Base-by-base conservation (phyloP, 1,284 basidiomycete genomes). In the Ganoderma boninense region DNA sequence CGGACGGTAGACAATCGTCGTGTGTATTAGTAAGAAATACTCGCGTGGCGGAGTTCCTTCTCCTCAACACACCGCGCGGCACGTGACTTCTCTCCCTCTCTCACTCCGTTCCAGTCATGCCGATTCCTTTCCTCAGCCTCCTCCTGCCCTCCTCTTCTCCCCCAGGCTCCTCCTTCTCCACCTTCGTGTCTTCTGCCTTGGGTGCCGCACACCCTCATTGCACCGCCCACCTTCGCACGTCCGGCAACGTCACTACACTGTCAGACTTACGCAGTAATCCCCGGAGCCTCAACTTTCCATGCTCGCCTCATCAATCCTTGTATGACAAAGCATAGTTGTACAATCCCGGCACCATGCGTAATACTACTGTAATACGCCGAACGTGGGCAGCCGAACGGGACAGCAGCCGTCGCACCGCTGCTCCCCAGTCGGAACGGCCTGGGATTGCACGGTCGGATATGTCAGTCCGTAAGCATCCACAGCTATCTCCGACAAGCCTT, bases 21-120 rank as follows among this genome's bases (percentile, higher is more conserved):
- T 68, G 66, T 75, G 79, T 80, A 80, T 81, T 81, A 81, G 80
- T 81, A 81, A 81, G 80, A 81, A 69, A 73, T 72, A 68, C 70
- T 76, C 75, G 74, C 76, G 76, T 74, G 78, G 77, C 78, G 74
- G 75, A 76, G 69, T 72, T 73, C 68, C 69, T 73, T 69, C 67
- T 57, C 42, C 64, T 62, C n/a, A 64, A n/a, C 38, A 44, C 52
- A 14, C 40, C 59, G 49, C 4, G 49, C 8, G 38, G 18, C 73
- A 72, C 73, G 73, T 74, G 73, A 72, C 71, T 35, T 38, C 52
- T 54, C 35, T 42, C 52, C 54, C 23, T 23, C 49, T 13, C 11
- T 26, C 23, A 32, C 29, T 32, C n/a, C 23, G 23, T 52, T 26
- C 64, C 59, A 68, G 67, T 69, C 72, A 44, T 61, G 52, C 62